Evolutionary conservation across 2,329 filamentous ascomycete species (phyloP), one percentile per base, ranked within the genome.

Genomic region (Daldinia sp.): DNA sequence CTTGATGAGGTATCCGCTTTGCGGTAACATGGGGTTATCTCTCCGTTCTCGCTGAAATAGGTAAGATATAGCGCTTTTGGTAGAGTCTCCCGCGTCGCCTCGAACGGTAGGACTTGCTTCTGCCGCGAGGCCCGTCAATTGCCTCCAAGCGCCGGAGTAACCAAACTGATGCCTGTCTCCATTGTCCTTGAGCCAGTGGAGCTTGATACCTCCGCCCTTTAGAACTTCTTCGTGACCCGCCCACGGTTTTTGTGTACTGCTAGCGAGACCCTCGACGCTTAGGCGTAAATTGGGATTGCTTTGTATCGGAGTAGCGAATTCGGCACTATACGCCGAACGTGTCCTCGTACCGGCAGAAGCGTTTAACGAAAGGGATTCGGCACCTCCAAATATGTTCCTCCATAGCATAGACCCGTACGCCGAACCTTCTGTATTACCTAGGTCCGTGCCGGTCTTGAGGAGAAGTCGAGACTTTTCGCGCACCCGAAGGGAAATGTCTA

Each of bases 331-430:
- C 23, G 94, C 91, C 2, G 93, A 97, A 48, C 93, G 85, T 25
- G 95, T 98, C 43, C 95, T 87, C 5, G 94, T 98, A 59, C 95
- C 95, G 21, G 94, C 81, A 29, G 93, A 94, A 49, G 92, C 94
- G 72, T 97, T 94, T 62, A 96, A 81, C 53, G 92, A 92, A 66
- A 99, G 80, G 58, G 90, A 91, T 80, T 99, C 95, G 21, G 94
- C 95, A 35, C 95, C 95, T 52, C 95, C 95, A 75, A 99, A 92
- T 62, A 99, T 85, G 78, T 99, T 99, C 70, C 95, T 89, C 82
- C 93, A 89, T 52, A 94, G 84, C 43, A 93, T 84, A 69, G 95
- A 94, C 68, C 92, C 90, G 74, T 96, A 98, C 3, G 94, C 94
- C 6, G 94, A 96, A 32, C 94, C 95, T 78, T 99, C 95, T 19